Evolutionary conservation across 768 basidiomycete genomes (phyloP).

Genomic region (Hemileccinum impolitum): DNA sequence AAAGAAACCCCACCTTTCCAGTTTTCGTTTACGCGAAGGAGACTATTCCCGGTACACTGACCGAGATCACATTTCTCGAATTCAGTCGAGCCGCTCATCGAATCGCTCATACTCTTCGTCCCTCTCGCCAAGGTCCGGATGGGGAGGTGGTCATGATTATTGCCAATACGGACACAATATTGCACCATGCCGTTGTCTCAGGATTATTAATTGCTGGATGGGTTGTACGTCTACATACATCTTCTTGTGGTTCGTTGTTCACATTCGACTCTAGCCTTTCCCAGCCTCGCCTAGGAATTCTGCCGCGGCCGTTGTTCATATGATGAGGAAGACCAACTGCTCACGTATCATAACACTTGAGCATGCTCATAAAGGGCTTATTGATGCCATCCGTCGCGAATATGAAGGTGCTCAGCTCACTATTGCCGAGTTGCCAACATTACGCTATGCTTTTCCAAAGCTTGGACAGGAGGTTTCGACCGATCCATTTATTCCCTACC

Average conservation of each 20-base stretch:
- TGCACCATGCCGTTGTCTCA: conserved; percentile 30
- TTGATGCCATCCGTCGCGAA: conserved; percentile 9
- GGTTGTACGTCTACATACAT: conserved; percentile 25
- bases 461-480: conserved; percentile 28
- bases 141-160: conserved; percentile 22
- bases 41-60: conserved; percentile 5
- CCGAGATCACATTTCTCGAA: conserved; percentile 25
- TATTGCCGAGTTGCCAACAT: conserved; percentile 9
- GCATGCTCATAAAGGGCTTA: conserved; percentile 7
- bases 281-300: conserved; percentile 42
- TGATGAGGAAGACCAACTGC: conserved; percentile 26
- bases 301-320: conserved; percentile 32
- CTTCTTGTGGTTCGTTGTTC: conserved; percentile 14
- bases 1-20: conserved; percentile 24
- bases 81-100: conserved; percentile 30
- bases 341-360: conserved; percentile 14
- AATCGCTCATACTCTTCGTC: conserved; percentile 40
- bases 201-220: conserved; percentile 42
- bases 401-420: background rate
- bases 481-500: conserved; percentile 14
- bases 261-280: conserved; percentile 28
- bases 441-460: conserved; percentile 34
- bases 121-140: conserved; percentile 24
- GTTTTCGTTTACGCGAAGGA: conserved; percentile 18
- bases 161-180: conserved; percentile 31